Conservation (phyloP, 495 filamentous ascomycete genomes). For the Neurospora sp. region DNA sequence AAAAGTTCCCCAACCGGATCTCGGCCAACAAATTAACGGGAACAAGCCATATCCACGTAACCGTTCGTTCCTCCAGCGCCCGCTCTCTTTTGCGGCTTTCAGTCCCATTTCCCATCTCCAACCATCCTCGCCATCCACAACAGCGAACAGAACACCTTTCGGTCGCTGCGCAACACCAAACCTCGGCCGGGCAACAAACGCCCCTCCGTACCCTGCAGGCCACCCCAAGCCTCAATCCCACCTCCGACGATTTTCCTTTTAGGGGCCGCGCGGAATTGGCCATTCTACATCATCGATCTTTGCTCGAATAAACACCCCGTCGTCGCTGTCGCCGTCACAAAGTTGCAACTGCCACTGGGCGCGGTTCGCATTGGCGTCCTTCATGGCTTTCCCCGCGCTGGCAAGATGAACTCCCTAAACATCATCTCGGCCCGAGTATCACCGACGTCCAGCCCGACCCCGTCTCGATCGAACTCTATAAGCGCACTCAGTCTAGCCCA, state of each 20-base stretch:
- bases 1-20: not conserved
- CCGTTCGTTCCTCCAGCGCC: not conserved
- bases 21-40: not conserved
- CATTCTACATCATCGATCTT: not conserved
- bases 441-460: slow-evolving; percentile 43
- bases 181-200: not conserved
- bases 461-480: slow-evolving; percentile 57
- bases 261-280: not conserved
- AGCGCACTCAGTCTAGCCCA: slow-evolving; percentile 40
- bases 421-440: slow-evolving; percentile 80
- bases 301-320: not conserved
- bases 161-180: not conserved
- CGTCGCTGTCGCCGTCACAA: not conserved
- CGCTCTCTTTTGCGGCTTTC: not conserved
- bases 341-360: slow-evolving; percentile 2
- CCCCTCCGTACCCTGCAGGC: not conserved
- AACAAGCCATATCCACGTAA: not conserved
- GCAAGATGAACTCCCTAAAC: slow-evolving; percentile 96
- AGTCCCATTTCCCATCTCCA: not conserved
- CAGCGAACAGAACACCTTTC: not conserved
- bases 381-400: slow-evolving; percentile 26
- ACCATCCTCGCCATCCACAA: not conserved
- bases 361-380: slow-evolving; percentile 16
- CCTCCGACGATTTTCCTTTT: not conserved
- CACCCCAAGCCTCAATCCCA: not conserved